Base-by-base conservation (phyloP, 257 asterid genomes). In the Plantago major region DNA sequence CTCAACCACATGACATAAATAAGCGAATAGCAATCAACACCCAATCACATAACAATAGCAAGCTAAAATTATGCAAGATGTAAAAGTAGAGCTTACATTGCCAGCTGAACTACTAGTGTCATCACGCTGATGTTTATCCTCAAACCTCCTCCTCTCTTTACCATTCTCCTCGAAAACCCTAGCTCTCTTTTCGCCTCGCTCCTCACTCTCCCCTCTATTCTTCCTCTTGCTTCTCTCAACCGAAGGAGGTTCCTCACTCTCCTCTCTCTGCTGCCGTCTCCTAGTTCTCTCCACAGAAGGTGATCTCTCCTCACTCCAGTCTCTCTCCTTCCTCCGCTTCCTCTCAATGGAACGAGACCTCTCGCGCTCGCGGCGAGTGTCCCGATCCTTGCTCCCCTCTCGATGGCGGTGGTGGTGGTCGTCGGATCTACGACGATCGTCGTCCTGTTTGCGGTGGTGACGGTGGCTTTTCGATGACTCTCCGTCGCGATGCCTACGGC, bases 171-270 rank as follows among this genome's bases (percentile, higher is more conserved):
- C 94, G 26, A 55, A 67, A 70, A 71, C 79, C 89, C 85, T 82
- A 73, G 77, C 67, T 67, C 84, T 84, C 82, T 87, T 87, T n/a
- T 73, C 79, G 44, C 69, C 69, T 65, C 76, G 78, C 76, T 84
- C 94, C 72, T 73, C 88, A 69, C 79, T 86, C 48, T 81, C 95
- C 47, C 69, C 84, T 68, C 91, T 80, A 50, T 80, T 88, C 65
- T 87, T 90, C 74, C 95, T 82, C 87, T 80, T 88, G 78, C 68
- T 82, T 50, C 90, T 76, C 78, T 84, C 95, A 46, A 67, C 73
- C 6, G 84, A 86, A 40, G 67, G 79, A 53, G 81, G 75, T 71
- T 74, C 83, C 61, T 73, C 64, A 69, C 89, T 84, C 47, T 87
- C 87, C 66, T 88, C 89, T 42, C 73, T 78, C 9, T 72, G 40